Evolutionary conservation across 129 eudicot genomes (phyloP).

Genomic region (Saussurea involucrata): DNA sequence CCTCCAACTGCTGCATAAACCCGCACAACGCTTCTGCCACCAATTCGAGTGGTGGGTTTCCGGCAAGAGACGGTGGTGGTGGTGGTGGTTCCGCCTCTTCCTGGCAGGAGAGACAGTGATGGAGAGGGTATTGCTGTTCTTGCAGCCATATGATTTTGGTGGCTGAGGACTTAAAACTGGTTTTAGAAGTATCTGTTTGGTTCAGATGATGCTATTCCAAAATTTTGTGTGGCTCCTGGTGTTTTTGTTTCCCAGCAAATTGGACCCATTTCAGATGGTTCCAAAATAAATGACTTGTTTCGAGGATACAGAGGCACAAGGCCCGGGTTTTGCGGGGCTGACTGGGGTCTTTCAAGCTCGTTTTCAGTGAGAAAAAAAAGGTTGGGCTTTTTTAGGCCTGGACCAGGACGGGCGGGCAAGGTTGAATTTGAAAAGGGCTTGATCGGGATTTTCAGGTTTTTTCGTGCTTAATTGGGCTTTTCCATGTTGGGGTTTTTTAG

Average conservation of each 20-base stretch:
- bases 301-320: background rate
- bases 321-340: background rate
- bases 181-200: slow-evolving; percentile 12
- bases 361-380: background rate
- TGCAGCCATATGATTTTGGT: slow-evolving; percentile 49
- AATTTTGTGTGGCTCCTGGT: slow-evolving; percentile 27
- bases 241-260: background rate
- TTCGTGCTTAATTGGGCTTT: background rate
- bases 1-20: slow-evolving; percentile 32
- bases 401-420: background rate
- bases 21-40: slow-evolving; percentile 9
- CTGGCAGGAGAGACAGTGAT: slow-evolving; percentile 36
- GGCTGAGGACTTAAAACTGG: slow-evolving; percentile 11
- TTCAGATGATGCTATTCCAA: slow-evolving; percentile 18
- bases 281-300: background rate
- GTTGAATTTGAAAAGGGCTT: background rate
- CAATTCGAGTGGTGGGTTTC: background rate
- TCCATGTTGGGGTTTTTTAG: background rate
- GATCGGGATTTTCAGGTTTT: background rate
- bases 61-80: slow-evolving; percentile 17
- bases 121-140: slow-evolving; percentile 42
- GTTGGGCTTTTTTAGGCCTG: background rate
- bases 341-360: background rate
- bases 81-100: slow-evolving; percentile 26
- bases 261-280: slow-evolving; percentile 24